These are phyloP conservation scores for Shiraia bambusicola DNA, from an alignment of 2,329 filamentous ascomycete genomes.

Conservation along the genomic window DNA sequence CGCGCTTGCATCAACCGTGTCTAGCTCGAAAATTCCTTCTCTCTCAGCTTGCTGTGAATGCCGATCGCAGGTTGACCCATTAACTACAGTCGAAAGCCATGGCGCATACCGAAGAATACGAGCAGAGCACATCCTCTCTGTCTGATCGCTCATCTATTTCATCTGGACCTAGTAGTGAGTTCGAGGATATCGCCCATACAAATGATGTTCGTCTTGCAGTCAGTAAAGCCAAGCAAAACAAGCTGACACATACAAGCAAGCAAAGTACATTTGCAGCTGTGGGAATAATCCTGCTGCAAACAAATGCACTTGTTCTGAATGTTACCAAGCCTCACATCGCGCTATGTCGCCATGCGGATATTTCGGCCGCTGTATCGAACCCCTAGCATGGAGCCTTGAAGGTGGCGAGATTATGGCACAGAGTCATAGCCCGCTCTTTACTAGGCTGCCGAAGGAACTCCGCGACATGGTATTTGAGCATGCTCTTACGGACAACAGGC, in stretches of 20 bases:
- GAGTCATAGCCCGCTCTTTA: constrained; percentile 12
- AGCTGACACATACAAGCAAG: constrained; percentile 5
- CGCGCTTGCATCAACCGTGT: too few species aligned
- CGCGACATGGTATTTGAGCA: constrained; percentile 20
- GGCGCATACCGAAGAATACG: too few species aligned
- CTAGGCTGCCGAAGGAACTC: constrained; percentile 16
- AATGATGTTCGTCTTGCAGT: too few species aligned
- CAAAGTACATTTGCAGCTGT: constrained; percentile 11
- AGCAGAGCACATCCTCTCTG: too few species aligned
- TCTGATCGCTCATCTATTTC: too few species aligned
- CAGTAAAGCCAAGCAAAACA: too few species aligned
- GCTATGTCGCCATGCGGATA: constrained; percentile 6
- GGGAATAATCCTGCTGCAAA: constrained; percentile 1
- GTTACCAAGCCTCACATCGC: constrained; percentile 2
- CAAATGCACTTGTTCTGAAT: constrained; percentile 3
- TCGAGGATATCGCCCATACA: too few species aligned
- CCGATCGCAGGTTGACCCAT: too few species aligned
- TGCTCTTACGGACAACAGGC: constrained; percentile 12
- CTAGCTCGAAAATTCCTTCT: too few species aligned
- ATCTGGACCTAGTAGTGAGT: too few species aligned
- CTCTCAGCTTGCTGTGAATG: too few species aligned
- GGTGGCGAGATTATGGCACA: constrained; percentile 5
- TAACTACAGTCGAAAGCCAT: not conserved
- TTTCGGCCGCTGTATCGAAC: constrained; percentile 11
- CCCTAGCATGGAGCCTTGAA: constrained; percentile 20